Conservation (phyloP, 2,329 filamentous ascomycete genomes). For the Penicillium brevicompactum region DNA sequence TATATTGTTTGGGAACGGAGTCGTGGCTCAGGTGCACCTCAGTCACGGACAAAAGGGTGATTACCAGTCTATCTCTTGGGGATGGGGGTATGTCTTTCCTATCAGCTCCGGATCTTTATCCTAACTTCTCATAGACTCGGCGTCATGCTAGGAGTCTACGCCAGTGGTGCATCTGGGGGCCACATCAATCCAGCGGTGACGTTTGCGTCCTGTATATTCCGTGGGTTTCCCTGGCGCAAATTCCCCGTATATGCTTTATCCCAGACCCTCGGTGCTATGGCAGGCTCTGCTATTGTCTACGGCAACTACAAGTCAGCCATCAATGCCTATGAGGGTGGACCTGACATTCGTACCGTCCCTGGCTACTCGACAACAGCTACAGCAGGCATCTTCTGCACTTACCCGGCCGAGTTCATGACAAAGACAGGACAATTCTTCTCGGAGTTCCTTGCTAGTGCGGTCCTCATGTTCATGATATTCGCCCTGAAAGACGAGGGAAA, state of each 20-base stretch:
- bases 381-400: slow-evolving; percentile 73
- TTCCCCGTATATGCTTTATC: slow-evolving; percentile 69
- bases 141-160: slow-evolving; percentile 70
- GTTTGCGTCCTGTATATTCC: slow-evolving; percentile 68
- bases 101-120: background rate
- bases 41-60: slow-evolving; percentile 49
- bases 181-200: slow-evolving; percentile 74
- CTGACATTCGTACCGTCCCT: slow-evolving; percentile 63
- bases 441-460: slow-evolving; percentile 67
- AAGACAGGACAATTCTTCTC: slow-evolving; percentile 70
- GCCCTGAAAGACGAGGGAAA: slow-evolving; percentile 58
- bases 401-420: slow-evolving; percentile 64
- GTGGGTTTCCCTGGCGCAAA: slow-evolving; percentile 68
- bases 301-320: slow-evolving; percentile 68
- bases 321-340: slow-evolving; percentile 62
- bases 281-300: slow-evolving; percentile 62
- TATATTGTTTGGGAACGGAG: slow-evolving; percentile 70
- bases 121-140: slow-evolving; percentile 51
- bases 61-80: slow-evolving; percentile 57
- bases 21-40: slow-evolving; percentile 69
- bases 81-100: slow-evolving; percentile 45
- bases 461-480: slow-evolving; percentile 73
- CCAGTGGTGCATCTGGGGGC: slow-evolving; percentile 60
- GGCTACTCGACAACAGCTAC: slow-evolving; percentile 59
- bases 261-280: slow-evolving; percentile 69